Percentiles rank a stretch among this genome's conserved stretches.
Conservation (phyloP, 768 basidiomycete species). For the Suillus decipiens region DNA sequence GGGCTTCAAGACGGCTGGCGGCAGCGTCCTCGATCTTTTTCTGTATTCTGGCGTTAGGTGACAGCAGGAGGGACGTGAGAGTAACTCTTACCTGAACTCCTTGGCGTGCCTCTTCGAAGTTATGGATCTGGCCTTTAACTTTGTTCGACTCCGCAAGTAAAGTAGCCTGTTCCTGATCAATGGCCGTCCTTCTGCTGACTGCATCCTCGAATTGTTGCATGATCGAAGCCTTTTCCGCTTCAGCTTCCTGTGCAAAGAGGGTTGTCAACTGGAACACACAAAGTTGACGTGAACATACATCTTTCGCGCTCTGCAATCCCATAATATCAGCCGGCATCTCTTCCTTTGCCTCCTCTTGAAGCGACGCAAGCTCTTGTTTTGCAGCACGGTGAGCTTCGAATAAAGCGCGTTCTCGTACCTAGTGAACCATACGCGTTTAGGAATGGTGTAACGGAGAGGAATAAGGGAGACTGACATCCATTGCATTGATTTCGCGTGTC, state of each 20-base stretch:
- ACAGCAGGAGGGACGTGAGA: slow-evolving; percentile 5
- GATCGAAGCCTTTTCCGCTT: slow-evolving; percentile 50
- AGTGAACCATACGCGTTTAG: neutral
- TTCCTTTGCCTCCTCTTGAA: slow-evolving; percentile 66
- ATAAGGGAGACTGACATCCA: slow-evolving; percentile 34
- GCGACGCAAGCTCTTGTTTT: slow-evolving; percentile 37
- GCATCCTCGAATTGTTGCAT: slow-evolving; percentile 52
- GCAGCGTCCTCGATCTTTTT: slow-evolving; percentile 50
- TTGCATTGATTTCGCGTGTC: slow-evolving; percentile 31
- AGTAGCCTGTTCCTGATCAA: slow-evolving; percentile 47
- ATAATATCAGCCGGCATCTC: slow-evolving; percentile 67
- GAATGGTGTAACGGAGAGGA: neutral
- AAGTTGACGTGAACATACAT: slow-evolving; percentile 38
- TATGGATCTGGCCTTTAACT: slow-evolving; percentile 50
- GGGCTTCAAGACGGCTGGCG: slow-evolving; percentile 49
- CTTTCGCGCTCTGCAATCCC: slow-evolving; percentile 53
- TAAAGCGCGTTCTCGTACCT: slow-evolving; percentile 25
- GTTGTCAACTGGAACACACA: slow-evolving; percentile 10
- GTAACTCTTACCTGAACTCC: slow-evolving; percentile 44
- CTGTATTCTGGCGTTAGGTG: slow-evolving; percentile 35
- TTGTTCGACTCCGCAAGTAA: slow-evolving; percentile 46
- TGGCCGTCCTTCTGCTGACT: slow-evolving; percentile 42
- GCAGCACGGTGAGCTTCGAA: slow-evolving; percentile 31
- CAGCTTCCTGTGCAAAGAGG: slow-evolving; percentile 46
- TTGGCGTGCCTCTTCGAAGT: slow-evolving; percentile 47